phyloP scores from a whole-genome alignment of 2,329 filamentous ascomycete species.

The Claviceps spartinae region DNA sequence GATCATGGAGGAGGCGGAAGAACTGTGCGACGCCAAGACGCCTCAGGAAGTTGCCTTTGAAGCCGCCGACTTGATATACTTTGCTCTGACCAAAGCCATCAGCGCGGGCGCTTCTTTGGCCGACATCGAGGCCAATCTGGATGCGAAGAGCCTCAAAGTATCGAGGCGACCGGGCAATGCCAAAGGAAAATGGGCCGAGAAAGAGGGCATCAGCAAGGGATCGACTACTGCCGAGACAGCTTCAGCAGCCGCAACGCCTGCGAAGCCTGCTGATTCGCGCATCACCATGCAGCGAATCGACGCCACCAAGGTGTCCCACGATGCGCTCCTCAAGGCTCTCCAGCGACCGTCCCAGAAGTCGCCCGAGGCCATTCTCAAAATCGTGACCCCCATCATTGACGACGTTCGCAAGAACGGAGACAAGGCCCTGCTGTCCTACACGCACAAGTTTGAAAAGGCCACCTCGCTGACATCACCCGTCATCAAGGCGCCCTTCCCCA shows the following conservation, averaged over 20 bases:
- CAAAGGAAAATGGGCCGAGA: constrained; percentile 82
- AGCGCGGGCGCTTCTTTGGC: constrained; percentile 71
- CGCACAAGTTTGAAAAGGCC: constrained; percentile 95
- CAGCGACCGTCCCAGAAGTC: constrained; percentile 88
- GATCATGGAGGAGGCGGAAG: constrained; percentile 96
- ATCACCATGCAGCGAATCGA: constrained; percentile 78
- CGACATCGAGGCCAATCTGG: constrained; percentile 83
- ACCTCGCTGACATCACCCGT: constrained; percentile 83
- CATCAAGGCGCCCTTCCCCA: constrained; percentile 75
- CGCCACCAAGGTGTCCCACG: constrained; percentile 46
- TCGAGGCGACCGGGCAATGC: constrained; percentile 88
- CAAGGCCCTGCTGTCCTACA: constrained; percentile 78
- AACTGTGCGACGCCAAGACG: constrained; percentile 75
- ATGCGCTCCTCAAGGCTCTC: constrained; percentile 59
- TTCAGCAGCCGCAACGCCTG: constrained; percentile 19
- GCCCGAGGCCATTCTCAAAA: constrained; percentile 82
- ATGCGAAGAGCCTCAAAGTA: constrained; percentile 90
- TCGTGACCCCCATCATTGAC: constrained; percentile 83
- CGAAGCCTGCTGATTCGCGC: constrained; percentile 29
- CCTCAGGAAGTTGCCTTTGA: constrained; percentile 84
- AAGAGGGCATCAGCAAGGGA: constrained; percentile 50
- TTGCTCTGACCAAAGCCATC: constrained; percentile 81
- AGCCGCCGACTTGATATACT: constrained; percentile 90
- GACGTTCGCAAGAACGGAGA: constrained; percentile 76
- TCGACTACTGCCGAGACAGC: constrained; percentile 19